Evolutionary conservation across 2,329 filamentous ascomycete species (phyloP).

Genomic region (Alternaria brassicicola): DNA sequence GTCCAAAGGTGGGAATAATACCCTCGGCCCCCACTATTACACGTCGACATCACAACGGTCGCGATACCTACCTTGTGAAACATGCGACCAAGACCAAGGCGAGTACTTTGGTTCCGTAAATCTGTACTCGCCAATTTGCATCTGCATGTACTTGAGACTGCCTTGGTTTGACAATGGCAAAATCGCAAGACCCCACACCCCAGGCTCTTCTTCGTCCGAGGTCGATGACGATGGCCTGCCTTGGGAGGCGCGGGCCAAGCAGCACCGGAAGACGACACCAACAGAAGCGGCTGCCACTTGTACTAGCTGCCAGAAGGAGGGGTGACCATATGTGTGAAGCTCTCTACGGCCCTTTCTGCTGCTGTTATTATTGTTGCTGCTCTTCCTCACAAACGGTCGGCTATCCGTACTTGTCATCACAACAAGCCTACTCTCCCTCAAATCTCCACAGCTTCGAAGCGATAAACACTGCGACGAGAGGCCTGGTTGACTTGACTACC

Average conservation of each 20-base stretch:
- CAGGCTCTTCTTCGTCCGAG: conserved; percentile 3
- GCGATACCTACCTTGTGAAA: conserved; percentile 1
- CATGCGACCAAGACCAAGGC: neutral
- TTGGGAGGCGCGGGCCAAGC: conserved; percentile 26
- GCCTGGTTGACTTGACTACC: conserved; percentile 5
- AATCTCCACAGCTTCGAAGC: neutral
- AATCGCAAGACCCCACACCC: conserved; percentile 1
- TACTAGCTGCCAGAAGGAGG: neutral
- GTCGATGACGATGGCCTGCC: conserved; percentile 25
- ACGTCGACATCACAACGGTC: neutral
- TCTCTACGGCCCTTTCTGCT: neutral
- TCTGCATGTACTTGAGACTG: conserved; percentile 14
- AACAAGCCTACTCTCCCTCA: neutral
- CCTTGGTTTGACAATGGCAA: conserved; percentile 10
- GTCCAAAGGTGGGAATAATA: neutral
- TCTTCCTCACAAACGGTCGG: neutral
- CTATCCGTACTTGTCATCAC: neutral
- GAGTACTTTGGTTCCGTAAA: neutral
- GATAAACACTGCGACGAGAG: neutral
- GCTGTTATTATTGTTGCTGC: neutral
- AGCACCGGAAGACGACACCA: conserved; percentile 18
- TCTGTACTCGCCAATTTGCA: conserved; percentile 1
- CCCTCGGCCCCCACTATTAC: neutral
- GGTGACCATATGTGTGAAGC: conserved; percentile 17
- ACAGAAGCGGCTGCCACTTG: conserved; percentile 18